These are phyloP conservation scores for Pythium pyrilobum DNA, from an alignment of 352 stramenopile genomes.

Conservation along the genomic window DNA sequence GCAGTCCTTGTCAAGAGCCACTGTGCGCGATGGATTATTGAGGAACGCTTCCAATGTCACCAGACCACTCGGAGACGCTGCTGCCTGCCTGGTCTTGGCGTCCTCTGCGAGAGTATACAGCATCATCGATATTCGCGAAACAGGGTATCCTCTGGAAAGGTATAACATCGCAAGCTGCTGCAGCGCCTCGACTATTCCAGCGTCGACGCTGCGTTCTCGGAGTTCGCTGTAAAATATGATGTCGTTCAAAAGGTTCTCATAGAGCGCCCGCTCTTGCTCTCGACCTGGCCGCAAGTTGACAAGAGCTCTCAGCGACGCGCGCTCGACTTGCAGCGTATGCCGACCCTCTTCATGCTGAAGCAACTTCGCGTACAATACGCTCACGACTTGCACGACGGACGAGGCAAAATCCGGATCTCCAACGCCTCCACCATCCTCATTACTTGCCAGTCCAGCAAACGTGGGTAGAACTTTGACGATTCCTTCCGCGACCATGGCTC, in stretches of 20 bases:
- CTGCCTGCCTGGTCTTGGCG: slow-evolving; percentile 36
- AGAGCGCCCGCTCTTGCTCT: slow-evolving; percentile 6
- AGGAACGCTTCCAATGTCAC: slow-evolving; percentile 27
- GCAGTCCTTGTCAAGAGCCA: slow-evolving; percentile 21
- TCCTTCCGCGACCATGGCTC: slow-evolving; percentile 55
- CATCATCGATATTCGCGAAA: slow-evolving; percentile 30
- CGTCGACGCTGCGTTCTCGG: slow-evolving; percentile 40
- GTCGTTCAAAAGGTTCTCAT: slow-evolving; percentile 44
- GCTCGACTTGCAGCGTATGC: slow-evolving; percentile 38
- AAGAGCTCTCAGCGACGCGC: slow-evolving; percentile 38
- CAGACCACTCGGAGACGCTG: slow-evolving; percentile 32
- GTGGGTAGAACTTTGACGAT: slow-evolving; percentile 59
- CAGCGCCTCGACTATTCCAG: slow-evolving; percentile 50
- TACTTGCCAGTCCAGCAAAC: slow-evolving; percentile 27
- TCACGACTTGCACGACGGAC: slow-evolving; percentile 31
- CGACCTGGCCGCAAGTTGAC: slow-evolving; percentile 22
- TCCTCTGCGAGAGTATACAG: slow-evolving; percentile 51
- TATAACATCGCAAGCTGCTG: slow-evolving; percentile 17
- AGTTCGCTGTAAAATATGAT: slow-evolving; percentile 53
- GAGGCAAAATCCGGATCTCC: slow-evolving; percentile 3
- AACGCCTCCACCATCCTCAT: neutral
- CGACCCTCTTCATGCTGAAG: slow-evolving; percentile 37
- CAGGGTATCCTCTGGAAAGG: neutral
- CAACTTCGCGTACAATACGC: slow-evolving; percentile 55
- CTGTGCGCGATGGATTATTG: neutral